A percentile compares a stretch with the other conserved stretches of the same genome.
Evolutionary conservation across 2,329 filamentous ascomycete genomes (phyloP).

Genomic region (Aspergillus novofumigatus): DNA sequence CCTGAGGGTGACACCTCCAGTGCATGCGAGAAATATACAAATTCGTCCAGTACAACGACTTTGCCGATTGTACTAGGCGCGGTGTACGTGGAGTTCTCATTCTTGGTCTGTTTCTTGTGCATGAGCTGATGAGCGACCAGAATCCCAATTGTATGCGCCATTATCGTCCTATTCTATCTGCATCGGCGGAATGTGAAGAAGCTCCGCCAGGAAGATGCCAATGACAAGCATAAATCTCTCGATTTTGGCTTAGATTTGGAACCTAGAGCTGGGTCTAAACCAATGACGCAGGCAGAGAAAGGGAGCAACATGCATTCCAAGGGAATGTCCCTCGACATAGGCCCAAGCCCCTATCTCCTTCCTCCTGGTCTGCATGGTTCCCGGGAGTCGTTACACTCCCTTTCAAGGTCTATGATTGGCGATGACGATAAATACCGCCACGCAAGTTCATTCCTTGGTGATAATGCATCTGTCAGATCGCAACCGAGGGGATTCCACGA

Average conservation of each 20-base stretch:
- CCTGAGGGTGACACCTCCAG: slow-evolving; percentile 21
- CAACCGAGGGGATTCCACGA: slow-evolving; percentile 35
- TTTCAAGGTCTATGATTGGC: slow-evolving; percentile 70
- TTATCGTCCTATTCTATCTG: slow-evolving; percentile 67
- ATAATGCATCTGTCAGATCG: slow-evolving; percentile 37
- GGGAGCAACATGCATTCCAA: slow-evolving; percentile 38
- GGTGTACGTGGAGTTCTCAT: slow-evolving; percentile 53
- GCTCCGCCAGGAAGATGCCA: slow-evolving; percentile 69
- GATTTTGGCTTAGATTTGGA: slow-evolving; percentile 77
- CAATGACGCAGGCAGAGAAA: slow-evolving; percentile 53
- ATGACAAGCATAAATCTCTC: slow-evolving; percentile 83
- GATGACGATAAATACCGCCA: slow-evolving; percentile 81
- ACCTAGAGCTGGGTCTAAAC: slow-evolving; percentile 41
- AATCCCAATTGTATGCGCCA: slow-evolving; percentile 67
- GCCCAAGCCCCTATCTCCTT: slow-evolving; percentile 80
- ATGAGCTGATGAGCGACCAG: slow-evolving; percentile 46
- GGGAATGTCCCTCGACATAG: slow-evolving; percentile 60
- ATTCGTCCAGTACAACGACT: slow-evolving; percentile 51
- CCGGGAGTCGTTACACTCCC: slow-evolving; percentile 78
- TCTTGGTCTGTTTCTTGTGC: background rate
- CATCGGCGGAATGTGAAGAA: slow-evolving; percentile 74
- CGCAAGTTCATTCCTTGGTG: slow-evolving; percentile 52
- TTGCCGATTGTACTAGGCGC: slow-evolving; percentile 66
- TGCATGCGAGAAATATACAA: slow-evolving; percentile 57
- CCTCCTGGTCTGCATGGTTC: slow-evolving; percentile 75